Evolutionary conservation across 1,284 basidiomycete species (phyloP), one percentile per base, ranked within the genome.

Genomic region (Coniophora puteana): DNA sequence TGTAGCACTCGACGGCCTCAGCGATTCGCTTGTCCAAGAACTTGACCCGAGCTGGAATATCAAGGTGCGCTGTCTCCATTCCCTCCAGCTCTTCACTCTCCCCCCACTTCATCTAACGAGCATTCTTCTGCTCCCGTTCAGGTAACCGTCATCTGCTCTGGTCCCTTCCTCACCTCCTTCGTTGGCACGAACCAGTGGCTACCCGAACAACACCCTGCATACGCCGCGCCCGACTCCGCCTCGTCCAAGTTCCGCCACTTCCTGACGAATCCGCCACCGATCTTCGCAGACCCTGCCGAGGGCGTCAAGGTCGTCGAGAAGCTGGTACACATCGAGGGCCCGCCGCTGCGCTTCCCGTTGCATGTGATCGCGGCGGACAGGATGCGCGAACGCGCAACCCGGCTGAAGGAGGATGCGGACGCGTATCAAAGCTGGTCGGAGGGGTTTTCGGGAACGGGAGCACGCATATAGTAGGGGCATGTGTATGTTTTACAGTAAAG

Each of bases 11-110:
- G 33, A 35, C 8, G 33, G 33, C 8, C 20, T 35, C 18, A 35
- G 10, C 23, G 33, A 35, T 20, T 10, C 33, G 13, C 33, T 35
- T 18, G 7, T 20, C 16, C 16, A 35, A 20, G 33, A 35, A 21
- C 33, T 35, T 13, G 33, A 35, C 8, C 33, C 33, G 5, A 18
- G 23, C 8, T 35, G 33, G 33, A 35, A 35, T 21, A 35, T 35
- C 18, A 35, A 35, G 21, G 33, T 35, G 8, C 23, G 33, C 14
- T 13, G 8, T 8, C 8, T 35, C 23, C 8, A 8, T 20, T 8
- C 8, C 8, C 18, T 16, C 7, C 7, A 35, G n/a, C 14, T 21
- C 7, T 13, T 35, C 7, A 35, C 7, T 20, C 12, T 8, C 23
- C 8, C 8, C 33, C 17, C 17, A 6, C 29, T 31, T 8, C n/a